Percentiles rank a stretch among this genome's conserved stretches.
Conservation (phyloP, 2,329 filamentous ascomycete genomes). For the Amauroascus niger region DNA sequence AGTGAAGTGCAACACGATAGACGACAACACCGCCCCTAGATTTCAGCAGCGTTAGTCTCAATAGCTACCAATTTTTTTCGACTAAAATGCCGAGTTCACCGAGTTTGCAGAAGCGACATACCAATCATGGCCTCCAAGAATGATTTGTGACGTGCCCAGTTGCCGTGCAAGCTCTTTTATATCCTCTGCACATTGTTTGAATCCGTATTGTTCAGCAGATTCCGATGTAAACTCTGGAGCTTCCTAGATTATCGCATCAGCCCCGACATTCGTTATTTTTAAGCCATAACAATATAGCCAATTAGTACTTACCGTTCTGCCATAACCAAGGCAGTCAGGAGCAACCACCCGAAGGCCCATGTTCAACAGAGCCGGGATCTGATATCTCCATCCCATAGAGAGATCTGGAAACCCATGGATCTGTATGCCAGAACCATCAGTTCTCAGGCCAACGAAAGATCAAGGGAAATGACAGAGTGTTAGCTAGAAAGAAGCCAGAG, state of each 20-base stretch:
- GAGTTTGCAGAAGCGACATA: conserved; percentile 15
- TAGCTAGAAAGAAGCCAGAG: too few relatives aligned
- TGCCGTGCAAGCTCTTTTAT: conserved; percentile 61
- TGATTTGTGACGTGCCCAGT: conserved; percentile 49
- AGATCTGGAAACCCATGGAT: conserved; percentile 78
- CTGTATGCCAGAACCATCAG: conserved; percentile 24
- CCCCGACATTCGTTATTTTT: neutral
- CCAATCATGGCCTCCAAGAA: conserved; percentile 89
- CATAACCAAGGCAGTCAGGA: conserved; percentile 81
- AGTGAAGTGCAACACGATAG: conserved; percentile 64
- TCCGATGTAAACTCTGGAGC: conserved; percentile 49
- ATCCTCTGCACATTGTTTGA: conserved; percentile 64
- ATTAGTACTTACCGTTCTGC: conserved; percentile 49
- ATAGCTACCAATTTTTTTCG: neutral
- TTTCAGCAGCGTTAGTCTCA: neutral
- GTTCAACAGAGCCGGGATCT: conserved; percentile 65
- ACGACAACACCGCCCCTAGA: conserved; percentile 62
- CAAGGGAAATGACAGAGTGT: neutral
- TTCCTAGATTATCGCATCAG: conserved; percentile 25
- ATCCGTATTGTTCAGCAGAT: conserved; percentile 53
- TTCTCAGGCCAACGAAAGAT: neutral
- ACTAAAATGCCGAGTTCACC: neutral
- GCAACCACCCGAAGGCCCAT: conserved; percentile 70
- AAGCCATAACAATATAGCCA: neutral
- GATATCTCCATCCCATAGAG: conserved; percentile 76